Conservation (phyloP, 2,329 filamentous ascomycete species). For the Laburnicola sp. region DNA sequence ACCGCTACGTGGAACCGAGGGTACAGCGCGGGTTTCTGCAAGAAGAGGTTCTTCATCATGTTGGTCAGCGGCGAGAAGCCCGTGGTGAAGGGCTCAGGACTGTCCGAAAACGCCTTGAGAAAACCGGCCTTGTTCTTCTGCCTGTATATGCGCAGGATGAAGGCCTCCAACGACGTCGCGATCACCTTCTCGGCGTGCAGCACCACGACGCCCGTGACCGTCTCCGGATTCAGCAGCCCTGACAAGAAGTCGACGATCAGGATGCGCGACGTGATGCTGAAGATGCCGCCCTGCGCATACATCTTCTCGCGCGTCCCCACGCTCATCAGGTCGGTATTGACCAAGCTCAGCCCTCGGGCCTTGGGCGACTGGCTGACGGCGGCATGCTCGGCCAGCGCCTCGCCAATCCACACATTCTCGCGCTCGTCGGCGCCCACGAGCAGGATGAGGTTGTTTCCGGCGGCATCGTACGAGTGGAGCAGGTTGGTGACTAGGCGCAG, state of each 20-base stretch:
- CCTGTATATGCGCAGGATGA: conserved; percentile 89
- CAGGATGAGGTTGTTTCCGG: conserved; percentile 88
- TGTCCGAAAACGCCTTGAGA: conserved; percentile 93
- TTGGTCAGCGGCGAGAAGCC: conserved; percentile 86
- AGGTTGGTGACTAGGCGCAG: conserved; percentile 93
- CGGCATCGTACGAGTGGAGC: conserved; percentile 93
- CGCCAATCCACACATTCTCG: conserved; percentile 96
- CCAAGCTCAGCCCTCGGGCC: conserved; percentile 82
- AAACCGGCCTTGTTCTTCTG: conserved; percentile 95
- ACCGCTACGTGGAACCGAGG: conserved; percentile 92
- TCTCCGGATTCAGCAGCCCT: conserved; percentile 76
- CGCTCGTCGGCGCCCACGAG: conserved; percentile 87
- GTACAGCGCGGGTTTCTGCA: conserved; percentile 87
- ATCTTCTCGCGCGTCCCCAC: conserved; percentile 87
- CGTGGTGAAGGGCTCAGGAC: conserved; percentile 83
- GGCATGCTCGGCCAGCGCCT: conserved; percentile 92
- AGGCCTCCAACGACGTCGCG: conserved; percentile 88
- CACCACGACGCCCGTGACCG: conserved; percentile 82
- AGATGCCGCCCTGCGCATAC: conserved; percentile 85
- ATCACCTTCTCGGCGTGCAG: conserved; percentile 85
- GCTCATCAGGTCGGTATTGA: conserved; percentile 92
- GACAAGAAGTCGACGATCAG: conserved; percentile 91
- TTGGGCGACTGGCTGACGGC: conserved; percentile 81
- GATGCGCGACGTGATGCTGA: conserved; percentile 95
- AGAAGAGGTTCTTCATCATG: conserved; percentile 90